Evolutionary conservation across 495 filamentous ascomycete genomes (phyloP).

Genomic region (Daldinia loculata): DNA sequence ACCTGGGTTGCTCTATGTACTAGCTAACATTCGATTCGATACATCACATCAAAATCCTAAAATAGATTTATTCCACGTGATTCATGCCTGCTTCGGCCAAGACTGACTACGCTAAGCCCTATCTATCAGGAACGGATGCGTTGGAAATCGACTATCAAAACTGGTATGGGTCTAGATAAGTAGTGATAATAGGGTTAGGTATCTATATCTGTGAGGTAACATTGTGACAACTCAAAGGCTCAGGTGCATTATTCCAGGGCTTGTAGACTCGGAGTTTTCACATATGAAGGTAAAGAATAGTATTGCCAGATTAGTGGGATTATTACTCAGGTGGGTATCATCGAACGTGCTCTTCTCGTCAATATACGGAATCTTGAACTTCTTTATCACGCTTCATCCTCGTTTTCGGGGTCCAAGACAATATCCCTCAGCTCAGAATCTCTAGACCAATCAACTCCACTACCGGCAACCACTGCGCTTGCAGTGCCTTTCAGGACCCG

Average conservation of each 20-base stretch:
- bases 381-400: slow-evolving; percentile 21
- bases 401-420: slow-evolving; percentile 77
- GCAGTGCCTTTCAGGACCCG: slow-evolving; percentile 77
- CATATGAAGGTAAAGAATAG: neutral
- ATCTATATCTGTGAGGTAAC: neutral
- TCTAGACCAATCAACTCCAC: slow-evolving; percentile 83
- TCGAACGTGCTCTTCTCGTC: neutral
- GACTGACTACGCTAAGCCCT: slow-evolving; percentile 38
- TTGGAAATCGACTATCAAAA: neutral
- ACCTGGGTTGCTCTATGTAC: neutral
- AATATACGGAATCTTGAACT: neutral
- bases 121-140: slow-evolving; percentile 38
- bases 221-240: neutral
- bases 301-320: neutral
- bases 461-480: slow-evolving; percentile 79
- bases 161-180: slow-evolving; percentile 21
- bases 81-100: slow-evolving; percentile 26
- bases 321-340: slow-evolving; percentile 26
- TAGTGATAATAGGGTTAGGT: slow-evolving; percentile 2
- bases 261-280: neutral
- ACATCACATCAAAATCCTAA: slow-evolving; percentile 20
- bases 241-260: neutral
- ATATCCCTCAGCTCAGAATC: slow-evolving; percentile 73
- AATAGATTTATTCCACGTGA: slow-evolving; percentile 38
- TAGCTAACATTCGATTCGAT: slow-evolving; percentile 6